Conservation (phyloP, 129 eudicot genomes). For the Scalesia atractyloides region DNA sequence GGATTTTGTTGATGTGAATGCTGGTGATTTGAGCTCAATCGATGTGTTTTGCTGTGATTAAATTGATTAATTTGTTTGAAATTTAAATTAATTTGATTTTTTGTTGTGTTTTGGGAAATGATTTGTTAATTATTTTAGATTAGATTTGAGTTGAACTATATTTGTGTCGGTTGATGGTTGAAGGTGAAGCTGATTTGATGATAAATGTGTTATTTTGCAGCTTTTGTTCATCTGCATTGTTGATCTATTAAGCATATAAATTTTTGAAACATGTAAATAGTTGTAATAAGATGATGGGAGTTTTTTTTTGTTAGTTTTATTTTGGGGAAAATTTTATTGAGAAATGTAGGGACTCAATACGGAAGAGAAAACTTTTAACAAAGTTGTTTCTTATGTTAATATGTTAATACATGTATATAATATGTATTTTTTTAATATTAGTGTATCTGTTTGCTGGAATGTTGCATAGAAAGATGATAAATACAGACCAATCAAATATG, state of each 20-base stretch:
- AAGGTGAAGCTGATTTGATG: conserved; percentile 14
- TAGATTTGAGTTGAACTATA: conserved; percentile 1
- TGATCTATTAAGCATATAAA: conserved; percentile 11
- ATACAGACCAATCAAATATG: conserved; percentile 4
- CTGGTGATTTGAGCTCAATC: neutral
- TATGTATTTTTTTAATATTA: conserved; percentile 12
- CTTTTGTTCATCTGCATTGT: conserved; percentile 23
- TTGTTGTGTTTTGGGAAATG: neutral
- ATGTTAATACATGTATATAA: neutral
- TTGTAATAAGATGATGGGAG: neutral
- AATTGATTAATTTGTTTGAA: conserved; percentile 18
- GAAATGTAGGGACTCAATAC: conserved; percentile 13
- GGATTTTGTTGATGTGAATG: no score
- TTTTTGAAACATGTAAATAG: neutral
- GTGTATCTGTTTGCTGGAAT: neutral
- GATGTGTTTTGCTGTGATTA: conserved; percentile 14
- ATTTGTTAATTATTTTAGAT: neutral
- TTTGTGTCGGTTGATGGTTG: conserved; percentile 17
- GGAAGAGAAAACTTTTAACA: neutral
- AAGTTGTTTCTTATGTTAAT: neutral
- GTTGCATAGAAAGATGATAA: neutral
- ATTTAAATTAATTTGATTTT: neutral
- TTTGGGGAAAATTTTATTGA: conserved; percentile 6
- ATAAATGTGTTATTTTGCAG: neutral
- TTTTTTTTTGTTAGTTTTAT: neutral